Conservation (phyloP, 1,284 basidiomycete species). For the Fomitopsis schrenkii region DNA sequence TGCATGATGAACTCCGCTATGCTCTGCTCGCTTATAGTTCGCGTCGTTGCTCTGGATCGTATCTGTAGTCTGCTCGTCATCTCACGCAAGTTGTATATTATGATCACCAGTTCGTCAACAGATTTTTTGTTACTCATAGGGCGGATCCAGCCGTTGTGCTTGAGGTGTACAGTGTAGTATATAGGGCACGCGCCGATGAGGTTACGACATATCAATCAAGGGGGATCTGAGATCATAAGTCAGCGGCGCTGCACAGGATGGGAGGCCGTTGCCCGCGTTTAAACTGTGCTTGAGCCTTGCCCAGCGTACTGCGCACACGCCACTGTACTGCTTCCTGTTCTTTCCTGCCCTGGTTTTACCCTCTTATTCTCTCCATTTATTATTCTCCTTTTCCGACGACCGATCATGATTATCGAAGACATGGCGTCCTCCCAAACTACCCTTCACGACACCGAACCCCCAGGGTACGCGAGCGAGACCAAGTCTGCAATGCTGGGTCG, state of each 20-base stretch:
- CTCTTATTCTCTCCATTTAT: neutral
- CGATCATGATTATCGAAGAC: neutral
- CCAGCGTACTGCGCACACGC: neutral
- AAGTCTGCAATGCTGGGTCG: neutral
- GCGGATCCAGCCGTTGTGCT: too few species aligned
- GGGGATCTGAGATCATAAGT: neutral
- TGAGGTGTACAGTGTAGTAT: too few species aligned
- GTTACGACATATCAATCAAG: neutral
- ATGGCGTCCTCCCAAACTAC: conserved; percentile 7
- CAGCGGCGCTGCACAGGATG: conserved; percentile 4
- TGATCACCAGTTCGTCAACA: neutral
- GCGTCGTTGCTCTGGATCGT: conserved; percentile 3
- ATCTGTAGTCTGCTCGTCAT: conserved; percentile 1
- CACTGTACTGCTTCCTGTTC: neutral
- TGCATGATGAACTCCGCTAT: neutral
- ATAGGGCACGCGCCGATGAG: too few species aligned
- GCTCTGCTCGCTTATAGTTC: neutral
- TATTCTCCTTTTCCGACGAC: neutral
- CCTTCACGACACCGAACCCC: neutral
- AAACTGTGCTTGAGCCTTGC: neutral
- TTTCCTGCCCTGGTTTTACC: neutral
- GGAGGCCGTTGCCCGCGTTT: neutral
- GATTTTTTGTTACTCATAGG: neutral
- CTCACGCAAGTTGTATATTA: conserved; percentile 3
- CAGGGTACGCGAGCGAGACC: conserved; percentile 2